phyloP scores from a whole-genome alignment of 192 early-diverging fungal genomes.

The Chytriomyces sp. region DNA sequence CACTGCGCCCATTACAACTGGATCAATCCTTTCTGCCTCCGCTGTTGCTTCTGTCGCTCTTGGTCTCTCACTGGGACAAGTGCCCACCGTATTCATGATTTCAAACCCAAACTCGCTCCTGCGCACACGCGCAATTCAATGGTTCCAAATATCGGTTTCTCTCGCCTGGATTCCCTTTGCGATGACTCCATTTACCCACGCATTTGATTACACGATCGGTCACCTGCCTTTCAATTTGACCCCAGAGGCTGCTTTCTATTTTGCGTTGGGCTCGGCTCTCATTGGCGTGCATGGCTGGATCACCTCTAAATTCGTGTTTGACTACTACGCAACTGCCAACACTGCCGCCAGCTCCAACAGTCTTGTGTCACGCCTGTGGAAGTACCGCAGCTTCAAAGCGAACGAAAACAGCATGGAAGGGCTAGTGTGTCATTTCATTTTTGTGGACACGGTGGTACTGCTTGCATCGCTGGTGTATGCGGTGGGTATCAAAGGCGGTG shows the following conservation, averaged over 20 bases:
- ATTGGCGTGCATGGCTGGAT: not conserved
- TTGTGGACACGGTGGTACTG: constrained; percentile 11
- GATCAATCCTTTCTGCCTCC: not conserved
- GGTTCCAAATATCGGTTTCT: constrained; percentile 7
- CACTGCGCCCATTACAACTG: not conserved
- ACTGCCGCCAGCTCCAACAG: not conserved
- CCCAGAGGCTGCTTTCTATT: constrained; percentile 5
- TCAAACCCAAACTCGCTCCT: not conserved
- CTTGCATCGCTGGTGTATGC: not conserved
- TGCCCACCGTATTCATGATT: not conserved
- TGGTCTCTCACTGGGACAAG: constrained; percentile 1
- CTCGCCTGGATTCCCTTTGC: constrained; percentile 5
- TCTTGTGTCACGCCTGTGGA: constrained; percentile 1
- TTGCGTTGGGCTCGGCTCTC: not conserved
- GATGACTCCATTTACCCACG: not conserved
- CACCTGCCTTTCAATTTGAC: not conserved
- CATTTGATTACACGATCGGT: not conserved
- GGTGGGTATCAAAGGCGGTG: constrained; percentile 3
- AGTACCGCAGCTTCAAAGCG: not conserved
- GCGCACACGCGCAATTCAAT: constrained; percentile 12
- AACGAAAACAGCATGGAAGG: not conserved
- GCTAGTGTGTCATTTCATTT: not conserved
- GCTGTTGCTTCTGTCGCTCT: constrained; percentile 5
- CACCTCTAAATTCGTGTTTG: not conserved
- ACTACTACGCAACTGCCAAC: not conserved